A percentile compares a stretch with the other conserved stretches of the same genome.
Evolutionary conservation across 345 rosid genomes (phyloP).

Genomic region (Heritiera littoralis): DNA sequence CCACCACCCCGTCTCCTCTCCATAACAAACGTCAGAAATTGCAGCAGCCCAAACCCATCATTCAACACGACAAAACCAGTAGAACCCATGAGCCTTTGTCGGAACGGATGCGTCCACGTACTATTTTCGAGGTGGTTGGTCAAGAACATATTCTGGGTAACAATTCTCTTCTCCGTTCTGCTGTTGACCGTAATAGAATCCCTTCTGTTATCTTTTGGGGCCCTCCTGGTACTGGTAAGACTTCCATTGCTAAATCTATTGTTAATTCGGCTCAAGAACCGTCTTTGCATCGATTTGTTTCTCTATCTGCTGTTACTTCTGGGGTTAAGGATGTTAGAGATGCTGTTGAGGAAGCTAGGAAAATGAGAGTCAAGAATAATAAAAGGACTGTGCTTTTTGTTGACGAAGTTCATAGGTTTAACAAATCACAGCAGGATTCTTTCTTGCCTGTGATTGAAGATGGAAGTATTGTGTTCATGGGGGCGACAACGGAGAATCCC

Average conservation of each 20-base stretch:
- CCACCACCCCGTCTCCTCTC: conserved; percentile 20
- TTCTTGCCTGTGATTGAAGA: conserved; percentile 88
- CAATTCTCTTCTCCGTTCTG: conserved; percentile 57
- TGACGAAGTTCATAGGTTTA: conserved; percentile 85
- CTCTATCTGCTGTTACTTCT: conserved; percentile 64
- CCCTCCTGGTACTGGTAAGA: conserved; percentile 90
- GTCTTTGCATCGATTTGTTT: conserved; percentile 52
- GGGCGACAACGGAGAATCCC: conserved; percentile 91
- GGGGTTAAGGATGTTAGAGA: conserved; percentile 89
- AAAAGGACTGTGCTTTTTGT: conserved; percentile 71
- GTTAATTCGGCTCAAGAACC: conserved; percentile 45
- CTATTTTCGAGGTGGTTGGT: conserved; percentile 70
- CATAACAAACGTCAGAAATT: conserved; percentile 40
- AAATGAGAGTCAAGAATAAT: conserved; percentile 34
- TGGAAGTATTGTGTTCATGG: conserved; percentile 75
- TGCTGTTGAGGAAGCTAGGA: conserved; percentile 66
- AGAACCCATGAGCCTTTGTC: conserved; percentile 49
- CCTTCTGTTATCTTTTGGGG: conserved; percentile 87
- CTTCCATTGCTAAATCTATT: conserved; percentile 73
- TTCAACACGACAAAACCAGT: neutral
- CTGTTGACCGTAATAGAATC: conserved; percentile 53
- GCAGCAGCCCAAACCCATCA: neutral
- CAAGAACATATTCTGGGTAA: conserved; percentile 69
- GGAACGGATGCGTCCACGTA: conserved; percentile 81
- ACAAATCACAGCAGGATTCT: conserved; percentile 81